Conservation (phyloP, 2,329 filamentous ascomycete species). For the Fusarium sp. region DNA sequence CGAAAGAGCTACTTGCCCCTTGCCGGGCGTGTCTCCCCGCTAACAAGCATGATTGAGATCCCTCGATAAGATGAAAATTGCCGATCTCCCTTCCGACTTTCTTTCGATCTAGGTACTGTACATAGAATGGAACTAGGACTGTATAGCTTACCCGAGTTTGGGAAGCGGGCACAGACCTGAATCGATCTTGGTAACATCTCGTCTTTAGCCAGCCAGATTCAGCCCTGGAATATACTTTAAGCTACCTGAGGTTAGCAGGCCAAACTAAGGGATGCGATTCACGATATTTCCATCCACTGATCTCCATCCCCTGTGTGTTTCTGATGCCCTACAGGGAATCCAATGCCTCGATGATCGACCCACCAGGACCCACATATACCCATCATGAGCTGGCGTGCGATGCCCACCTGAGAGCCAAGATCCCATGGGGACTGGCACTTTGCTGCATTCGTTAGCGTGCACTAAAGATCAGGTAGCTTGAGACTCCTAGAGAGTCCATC, state of each 20-base stretch:
- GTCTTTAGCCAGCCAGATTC: neutral
- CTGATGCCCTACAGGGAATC: neutral
- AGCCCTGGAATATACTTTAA: neutral
- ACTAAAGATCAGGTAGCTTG: neutral
- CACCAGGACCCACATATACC: constrained; percentile 19
- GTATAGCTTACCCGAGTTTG: neutral
- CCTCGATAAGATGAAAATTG: constrained; percentile 8
- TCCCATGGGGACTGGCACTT: neutral
- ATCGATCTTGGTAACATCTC: neutral
- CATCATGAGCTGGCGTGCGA: constrained; percentile 4
- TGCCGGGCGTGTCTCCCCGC: neutral
- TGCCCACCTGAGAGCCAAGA: constrained; percentile 1
- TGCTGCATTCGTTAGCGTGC: neutral
- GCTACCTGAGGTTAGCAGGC: neutral
- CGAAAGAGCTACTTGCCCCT: neutral
- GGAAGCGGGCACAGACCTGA: constrained; percentile 6
- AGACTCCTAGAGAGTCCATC: neutral
- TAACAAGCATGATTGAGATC: neutral
- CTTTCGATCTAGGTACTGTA: neutral
- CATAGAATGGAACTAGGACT: neutral
- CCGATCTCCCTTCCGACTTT: constrained; percentile 3
- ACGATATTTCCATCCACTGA: constrained; percentile 1
- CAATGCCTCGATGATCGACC: constrained; percentile 18
- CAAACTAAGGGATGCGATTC: neutral
- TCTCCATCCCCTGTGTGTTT: neutral